Evolutionary conservation across 73 alveolate genomes (phyloP), one percentile per base, ranked within the genome.

Genomic region (Paramecium tetraurelia): DNA sequence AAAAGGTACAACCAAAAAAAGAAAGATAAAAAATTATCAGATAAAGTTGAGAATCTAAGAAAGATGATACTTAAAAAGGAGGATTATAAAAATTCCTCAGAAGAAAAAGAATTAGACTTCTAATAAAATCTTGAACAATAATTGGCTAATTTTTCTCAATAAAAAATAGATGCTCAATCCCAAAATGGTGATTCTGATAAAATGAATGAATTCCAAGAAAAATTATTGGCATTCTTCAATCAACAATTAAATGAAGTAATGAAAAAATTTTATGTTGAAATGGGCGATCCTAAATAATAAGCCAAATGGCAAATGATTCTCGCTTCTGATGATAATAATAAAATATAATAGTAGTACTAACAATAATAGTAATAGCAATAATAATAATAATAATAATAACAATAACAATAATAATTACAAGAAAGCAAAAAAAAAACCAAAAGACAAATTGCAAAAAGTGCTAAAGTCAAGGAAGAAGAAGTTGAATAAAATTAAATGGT

Each of bases 1-100:
- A 80, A 80, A 80, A 80, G 90, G 27, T 80, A 80, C 33, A 80
- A 80, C 24, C 44, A 80, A 80, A 80, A 80, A 48, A 80, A 80
- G 33, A 80, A 80, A 43, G 90, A 80, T 44, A 80, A 80, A 35
- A 80, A 80, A 44, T 63, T 80, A 20, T 80, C 90, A 10, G 90
- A 80, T 48, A 80, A 80, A 35, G 90, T 80, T 5, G 90, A 80
- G 75, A 80, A 80, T 80, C 72, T 80, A 1, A 80, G 75, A 80
- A 80, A 80, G 48, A 80, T 80, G 90, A 80, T 80, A 12, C 33
- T 80, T 9, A 80, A 80, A 46, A 80, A 48, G 46, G 90, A 80
- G 4, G 90, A 80, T 80, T 27, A 80, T 22, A 24, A 44, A 80
- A 24, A 80, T 41, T 44, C 76, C 20, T 44, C 76, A 4, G 90